Evolutionary conservation across 176 grass and related monocot species (phyloP), one percentile per base, ranked within the genome.

Genomic region (Thinopyrum elongatum): DNA sequence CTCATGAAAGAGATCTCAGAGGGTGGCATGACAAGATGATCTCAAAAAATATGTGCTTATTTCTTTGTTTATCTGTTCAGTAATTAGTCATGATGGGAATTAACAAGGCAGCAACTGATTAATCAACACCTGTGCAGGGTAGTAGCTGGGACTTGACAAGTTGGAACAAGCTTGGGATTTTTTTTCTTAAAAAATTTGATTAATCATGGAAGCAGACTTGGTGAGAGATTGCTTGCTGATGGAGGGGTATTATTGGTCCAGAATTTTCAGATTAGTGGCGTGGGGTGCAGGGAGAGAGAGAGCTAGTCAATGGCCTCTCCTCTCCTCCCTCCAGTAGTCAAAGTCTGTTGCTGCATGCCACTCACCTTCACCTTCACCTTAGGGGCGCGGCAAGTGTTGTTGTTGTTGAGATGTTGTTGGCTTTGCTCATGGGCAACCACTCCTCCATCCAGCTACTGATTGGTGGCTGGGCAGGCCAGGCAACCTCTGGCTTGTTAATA

Each of bases 401-500:
- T 76, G 39, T 41, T 41, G 72, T 2, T 75, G 58, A 51, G 16
- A 57, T 57, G 70, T 14, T 76, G 73, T 63, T 86, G 79, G 79
- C 83, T 70, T 86, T 63, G 73, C 78, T 90, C 31, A 72, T 80
- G 58, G 80, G 65, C 74, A 83, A 81, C 83, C 60, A 61, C 70
- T 62, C 22, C 46, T 66, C 80, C 70, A 26, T 58, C 19, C 34
- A 39, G 3, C 34, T 46, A 13, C 70, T 82, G 79, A 86, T 86
- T 86, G 83, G 71, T 90, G 49, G 38, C 49, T 53, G 5, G 47
- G 14, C 15, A 49, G 49, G 25, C 76, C 1, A 46, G 42, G 42
- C 76, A 57, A 82, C 51, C 72, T 78, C 49, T 17, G 5, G 16
- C 16, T 53, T 25, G 35, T 57, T 73, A 58, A 58, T 58, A 81